These are phyloP conservation scores for Fusarium austroafricanum DNA, from an alignment of 2,329 filamentous ascomycete species.

Conservation along the genomic window DNA sequence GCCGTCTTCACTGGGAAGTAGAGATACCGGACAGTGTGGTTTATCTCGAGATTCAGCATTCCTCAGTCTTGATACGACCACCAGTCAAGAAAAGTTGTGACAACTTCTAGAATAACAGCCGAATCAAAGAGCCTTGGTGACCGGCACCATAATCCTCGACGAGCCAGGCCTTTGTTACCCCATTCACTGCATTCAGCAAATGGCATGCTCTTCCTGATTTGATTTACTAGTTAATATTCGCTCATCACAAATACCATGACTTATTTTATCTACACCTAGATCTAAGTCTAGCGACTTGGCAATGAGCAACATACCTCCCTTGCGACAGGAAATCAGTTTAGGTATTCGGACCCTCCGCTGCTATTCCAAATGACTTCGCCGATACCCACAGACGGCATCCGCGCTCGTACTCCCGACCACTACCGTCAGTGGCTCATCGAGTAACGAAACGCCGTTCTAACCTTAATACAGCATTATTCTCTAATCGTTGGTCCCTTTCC, in stretches of 20 bases:
- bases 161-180: background rate
- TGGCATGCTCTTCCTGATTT: background rate
- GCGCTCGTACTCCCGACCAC: conserved; percentile 5
- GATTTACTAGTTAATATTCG: background rate
- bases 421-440: conserved; percentile 18
- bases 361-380: background rate
- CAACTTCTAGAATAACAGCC: conserved; percentile 1
- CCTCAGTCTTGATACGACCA: background rate
- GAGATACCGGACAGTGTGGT: background rate
- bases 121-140: background rate
- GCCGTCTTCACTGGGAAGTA: background rate
- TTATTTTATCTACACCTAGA: background rate
- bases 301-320: background rate
- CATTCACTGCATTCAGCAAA: background rate
- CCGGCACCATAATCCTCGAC: background rate
- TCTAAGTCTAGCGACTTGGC: background rate
- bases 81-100: background rate
- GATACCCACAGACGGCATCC: background rate
- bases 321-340: background rate
- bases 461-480: conserved; percentile 7
- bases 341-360: conserved; percentile 18
- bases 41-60: background rate
- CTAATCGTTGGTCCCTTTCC: background rate
- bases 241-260: background rate
- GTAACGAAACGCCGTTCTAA: conserved; percentile 22